A percentile compares a stretch with the other conserved stretches of the same genome.
Evolutionary conservation across 2,329 filamentous ascomycete genomes (phyloP).

Genomic region (Penicillium sp.): DNA sequence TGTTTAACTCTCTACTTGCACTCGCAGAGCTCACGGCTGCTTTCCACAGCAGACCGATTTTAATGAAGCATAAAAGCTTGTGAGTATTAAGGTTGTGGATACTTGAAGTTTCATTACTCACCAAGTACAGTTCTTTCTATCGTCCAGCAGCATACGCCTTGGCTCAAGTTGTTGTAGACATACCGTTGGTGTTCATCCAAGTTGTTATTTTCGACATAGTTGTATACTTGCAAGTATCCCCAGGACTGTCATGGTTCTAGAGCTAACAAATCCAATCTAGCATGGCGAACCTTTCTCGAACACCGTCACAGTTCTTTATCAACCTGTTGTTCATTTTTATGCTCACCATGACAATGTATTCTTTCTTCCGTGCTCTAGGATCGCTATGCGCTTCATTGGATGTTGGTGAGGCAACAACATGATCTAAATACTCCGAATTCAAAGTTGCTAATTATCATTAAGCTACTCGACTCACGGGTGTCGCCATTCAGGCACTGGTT

Average conservation of each 20-base stretch:
- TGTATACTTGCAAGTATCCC: slow-evolving; percentile 55
- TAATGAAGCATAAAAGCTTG: slow-evolving; percentile 70
- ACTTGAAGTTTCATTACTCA: slow-evolving; percentile 7
- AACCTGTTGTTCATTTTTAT: slow-evolving; percentile 56
- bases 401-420: slow-evolving; percentile 35
- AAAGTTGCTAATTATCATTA: slow-evolving; percentile 2
- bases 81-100: slow-evolving; percentile 18
- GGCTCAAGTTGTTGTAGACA: slow-evolving; percentile 58
- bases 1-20: slow-evolving; percentile 64
- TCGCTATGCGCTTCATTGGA: slow-evolving; percentile 52
- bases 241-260: not conserved
- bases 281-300: slow-evolving; percentile 57
- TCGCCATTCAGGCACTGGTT: slow-evolving; percentile 52
- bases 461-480: slow-evolving; percentile 51
- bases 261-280: slow-evolving; percentile 18
- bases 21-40: slow-evolving; percentile 61
- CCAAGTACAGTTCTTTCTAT: slow-evolving; percentile 57
- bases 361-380: slow-evolving; percentile 53
- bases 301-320: slow-evolving; percentile 64
- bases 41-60: slow-evolving; percentile 63
- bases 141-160: slow-evolving; percentile 61
- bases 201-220: slow-evolving; percentile 60
- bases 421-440: not conserved
- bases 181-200: slow-evolving; percentile 59
- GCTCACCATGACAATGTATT: slow-evolving; percentile 57